phyloP scores from a whole-genome alignment of 768 basidiomycete genomes.

The Saitozyma sp. region DNA sequence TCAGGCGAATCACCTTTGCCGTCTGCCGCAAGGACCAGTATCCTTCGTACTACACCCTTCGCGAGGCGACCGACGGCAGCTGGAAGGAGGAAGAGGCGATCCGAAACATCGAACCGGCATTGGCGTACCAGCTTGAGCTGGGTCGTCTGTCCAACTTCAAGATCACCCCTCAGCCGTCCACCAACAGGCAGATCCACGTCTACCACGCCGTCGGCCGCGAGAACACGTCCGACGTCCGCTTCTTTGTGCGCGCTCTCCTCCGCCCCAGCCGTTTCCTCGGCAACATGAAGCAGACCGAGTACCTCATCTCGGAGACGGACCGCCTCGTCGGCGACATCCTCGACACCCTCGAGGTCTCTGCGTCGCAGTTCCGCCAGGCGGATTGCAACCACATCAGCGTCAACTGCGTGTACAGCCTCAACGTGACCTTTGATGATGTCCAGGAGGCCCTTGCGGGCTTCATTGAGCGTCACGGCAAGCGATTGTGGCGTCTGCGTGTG shows the following conservation, averaged over 20 bases:
- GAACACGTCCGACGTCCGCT: conserved; percentile 95
- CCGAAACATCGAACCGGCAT: conserved; percentile 95
- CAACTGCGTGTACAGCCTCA: conserved; percentile 97
- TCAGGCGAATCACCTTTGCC: conserved; percentile 87
- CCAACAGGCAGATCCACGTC: conserved; percentile 96
- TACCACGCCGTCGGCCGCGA: conserved; percentile 93
- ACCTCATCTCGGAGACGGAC: conserved; percentile 97
- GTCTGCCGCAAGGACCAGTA: conserved; percentile 89
- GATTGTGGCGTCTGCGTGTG: conserved; percentile 96
- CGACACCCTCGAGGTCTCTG: conserved; percentile 92
- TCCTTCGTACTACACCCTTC: conserved; percentile 90
- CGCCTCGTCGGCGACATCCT: conserved; percentile 89
- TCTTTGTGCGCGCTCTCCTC: conserved; percentile 95
- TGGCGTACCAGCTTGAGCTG: conserved; percentile 96
- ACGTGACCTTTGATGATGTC: conserved; percentile 93
- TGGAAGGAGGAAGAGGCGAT: conserved; percentile 97
- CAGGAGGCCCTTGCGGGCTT: conserved; percentile 97
- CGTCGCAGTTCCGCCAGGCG: conserved; percentile 81
- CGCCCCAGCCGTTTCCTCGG: conserved; percentile 92
- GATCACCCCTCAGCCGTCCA: conserved; percentile 90
- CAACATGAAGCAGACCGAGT: conserved; percentile 91
- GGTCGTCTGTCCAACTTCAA: conserved; percentile 96
- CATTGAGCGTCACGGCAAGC: conserved; percentile 97
- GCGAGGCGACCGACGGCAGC: conserved; percentile 60
- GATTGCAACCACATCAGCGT: conserved; percentile 99